A percentile compares a stretch with the other conserved stretches of the same genome.
These are phyloP conservation scores for Cyclanthera cordifolia DNA, from an alignment of 306 rosid species.

Conservation along the genomic window DNA sequence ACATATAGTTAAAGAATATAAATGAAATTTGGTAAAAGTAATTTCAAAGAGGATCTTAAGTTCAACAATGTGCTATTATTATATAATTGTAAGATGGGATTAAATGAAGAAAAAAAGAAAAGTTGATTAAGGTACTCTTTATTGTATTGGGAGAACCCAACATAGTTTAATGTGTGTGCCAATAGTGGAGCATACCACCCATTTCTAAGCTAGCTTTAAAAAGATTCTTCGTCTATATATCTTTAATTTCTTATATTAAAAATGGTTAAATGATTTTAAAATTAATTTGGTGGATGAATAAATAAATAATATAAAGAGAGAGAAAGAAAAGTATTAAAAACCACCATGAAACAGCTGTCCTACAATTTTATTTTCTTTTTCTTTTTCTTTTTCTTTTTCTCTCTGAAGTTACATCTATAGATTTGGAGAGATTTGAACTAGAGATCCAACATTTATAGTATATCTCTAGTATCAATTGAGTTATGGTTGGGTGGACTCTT, in stretches of 20 bases:
- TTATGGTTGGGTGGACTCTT: no score
- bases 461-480: no score
- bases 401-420: no score
- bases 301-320: neutral
- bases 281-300: neutral
- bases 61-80: neutral
- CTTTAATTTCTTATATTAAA: neutral
- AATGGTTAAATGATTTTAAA: neutral
- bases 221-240: neutral
- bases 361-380: neutral
- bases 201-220: neutral
- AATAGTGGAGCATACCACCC: conserved; percentile 13
- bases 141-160: neutral
- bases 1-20: no score
- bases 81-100: neutral
- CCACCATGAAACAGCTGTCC: neutral
- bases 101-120: neutral
- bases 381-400: no score
- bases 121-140: neutral
- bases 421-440: no score
- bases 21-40: neutral
- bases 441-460: no score
- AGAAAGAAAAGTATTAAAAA: neutral
- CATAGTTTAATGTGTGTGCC: conserved; percentile 5
- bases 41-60: neutral